Evolutionary conservation across 495 filamentous ascomycete species (phyloP), one percentile per base, ranked within the genome.

Genomic region (Penicillium herquei): DNA sequence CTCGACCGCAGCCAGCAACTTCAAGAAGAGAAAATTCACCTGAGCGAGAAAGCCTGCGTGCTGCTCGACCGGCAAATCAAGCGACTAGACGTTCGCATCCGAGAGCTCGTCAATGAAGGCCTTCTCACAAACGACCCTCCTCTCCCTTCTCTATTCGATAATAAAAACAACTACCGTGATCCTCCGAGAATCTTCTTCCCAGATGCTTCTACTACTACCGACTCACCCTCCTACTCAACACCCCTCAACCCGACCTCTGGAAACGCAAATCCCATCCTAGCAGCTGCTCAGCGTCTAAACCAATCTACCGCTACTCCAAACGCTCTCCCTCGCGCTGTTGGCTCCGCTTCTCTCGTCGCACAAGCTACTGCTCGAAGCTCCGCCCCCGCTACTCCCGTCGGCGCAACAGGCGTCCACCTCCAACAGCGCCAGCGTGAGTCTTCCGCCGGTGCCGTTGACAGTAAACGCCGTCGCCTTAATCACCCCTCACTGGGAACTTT

Each of bases 11-110:
- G 87, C 35, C 79, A 90, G 59, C 78, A 84, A 50, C 71, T 98
- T 26, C 87, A 96, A 59, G 87, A 88, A 33, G 93, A 98, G 66
- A 98, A 98, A 78, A 79, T 94, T 34, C 80, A 79, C 8, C 76
- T 98, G 39, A 84, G 83, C 32, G 84, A 90, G 49, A 96, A 94
- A 66, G 85, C 91, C 7, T 81, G 87, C 55, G 74, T 81, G 16
- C 78, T 92, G 56, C 77, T 96, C 49, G 94, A 98, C 71, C 91
- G 94, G 33, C 91, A 98, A 64, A 81, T 93, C 65, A 90, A 89
- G 59, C 84, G 87, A 44, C 80, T 98, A 47, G 95, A 98, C 67
- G 70, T 86, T 54, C 91, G 93, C 63, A 88, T 98, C 65, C 90
- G 91, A 45, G 82, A 87, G 59, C 78, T 98, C 31, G 83, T 87